A percentile compares a stretch with the other conserved stretches of the same genome.
These are phyloP conservation scores for Ascocoryne sarcoides DNA, from an alignment of 2,329 filamentous ascomycete species.

Conservation along the genomic window DNA sequence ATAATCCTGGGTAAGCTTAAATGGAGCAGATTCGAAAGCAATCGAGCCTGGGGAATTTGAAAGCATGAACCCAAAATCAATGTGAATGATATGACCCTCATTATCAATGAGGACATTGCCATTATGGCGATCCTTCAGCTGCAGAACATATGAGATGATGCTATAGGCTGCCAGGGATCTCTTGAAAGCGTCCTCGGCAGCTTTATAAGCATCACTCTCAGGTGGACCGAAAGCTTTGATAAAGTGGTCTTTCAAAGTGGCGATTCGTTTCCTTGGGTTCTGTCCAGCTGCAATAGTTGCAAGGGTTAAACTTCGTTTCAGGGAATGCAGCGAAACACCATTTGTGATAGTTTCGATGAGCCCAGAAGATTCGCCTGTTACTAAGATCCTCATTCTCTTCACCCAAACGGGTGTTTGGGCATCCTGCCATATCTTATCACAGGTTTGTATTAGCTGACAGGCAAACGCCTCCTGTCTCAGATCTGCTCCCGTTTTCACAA, in stretches of 20 bases:
- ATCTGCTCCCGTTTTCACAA: constrained; percentile 79
- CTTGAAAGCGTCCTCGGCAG: constrained; percentile 70
- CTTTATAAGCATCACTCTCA: constrained; percentile 59
- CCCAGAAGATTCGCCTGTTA: constrained; percentile 76
- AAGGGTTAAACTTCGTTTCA: constrained; percentile 74
- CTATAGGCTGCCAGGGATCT: constrained; percentile 78
- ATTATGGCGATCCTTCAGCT: constrained; percentile 80
- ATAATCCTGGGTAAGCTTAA: constrained; percentile 80
- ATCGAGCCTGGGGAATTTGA: constrained; percentile 79
- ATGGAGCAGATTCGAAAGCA: constrained; percentile 78
- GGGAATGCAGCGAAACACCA: constrained; percentile 75
- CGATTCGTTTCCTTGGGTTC: constrained; percentile 67
- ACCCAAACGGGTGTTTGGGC: constrained; percentile 74
- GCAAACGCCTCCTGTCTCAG: constrained; percentile 79
- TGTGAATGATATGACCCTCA: constrained; percentile 79
- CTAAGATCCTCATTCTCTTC: constrained; percentile 77
- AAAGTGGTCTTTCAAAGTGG: constrained; percentile 75
- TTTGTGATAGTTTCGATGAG: constrained; percentile 85
- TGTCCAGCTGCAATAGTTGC: constrained; percentile 63
- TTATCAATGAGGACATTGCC: constrained; percentile 81
- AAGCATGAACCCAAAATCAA: constrained; percentile 85
- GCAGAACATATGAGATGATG: constrained; percentile 74
- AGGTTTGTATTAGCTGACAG: constrained; percentile 74
- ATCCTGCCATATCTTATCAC: constrained; percentile 73
- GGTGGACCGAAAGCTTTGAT: constrained; percentile 67